A percentile compares a stretch with the other conserved stretches of the same genome.
phyloP scores from a whole-genome alignment of 208 protist genomes.

The Leishmania guyanensis region DNA sequence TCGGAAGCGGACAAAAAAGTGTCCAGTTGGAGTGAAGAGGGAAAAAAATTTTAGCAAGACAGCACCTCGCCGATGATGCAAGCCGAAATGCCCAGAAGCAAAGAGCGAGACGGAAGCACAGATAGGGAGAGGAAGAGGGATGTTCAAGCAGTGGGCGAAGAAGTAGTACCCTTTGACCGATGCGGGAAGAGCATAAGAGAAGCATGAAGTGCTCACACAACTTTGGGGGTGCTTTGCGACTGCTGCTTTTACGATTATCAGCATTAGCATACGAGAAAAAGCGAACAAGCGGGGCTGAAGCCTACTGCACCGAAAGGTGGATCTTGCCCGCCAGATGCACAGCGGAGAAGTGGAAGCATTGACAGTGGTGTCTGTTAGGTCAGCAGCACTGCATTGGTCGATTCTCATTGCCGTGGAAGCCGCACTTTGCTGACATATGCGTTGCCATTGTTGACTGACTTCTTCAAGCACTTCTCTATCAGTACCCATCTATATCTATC shows the following conservation, averaged over 20 bases:
- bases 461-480: slow-evolving; percentile 3
- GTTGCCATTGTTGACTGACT: background rate
- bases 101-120: background rate
- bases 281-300: background rate
- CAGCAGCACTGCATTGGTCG: background rate
- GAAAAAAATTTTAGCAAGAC: background rate
- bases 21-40: background rate
- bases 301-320: background rate
- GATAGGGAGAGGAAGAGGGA: background rate
- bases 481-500: background rate
- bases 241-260: background rate
- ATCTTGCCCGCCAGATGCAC: background rate
- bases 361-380: background rate
- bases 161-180: background rate
- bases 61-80: background rate
- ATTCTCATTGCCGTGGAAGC: background rate
- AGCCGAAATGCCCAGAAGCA: background rate
- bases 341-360: background rate
- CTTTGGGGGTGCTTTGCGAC: background rate
- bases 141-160: background rate
- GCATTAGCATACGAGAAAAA: slow-evolving; percentile 1
- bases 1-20: background rate
- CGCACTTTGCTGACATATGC: background rate
- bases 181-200: background rate
- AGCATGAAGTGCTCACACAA: background rate